Evolutionary conservation across 1,284 basidiomycete genomes (phyloP).

Genomic region (Inonotus hispidus): DNA sequence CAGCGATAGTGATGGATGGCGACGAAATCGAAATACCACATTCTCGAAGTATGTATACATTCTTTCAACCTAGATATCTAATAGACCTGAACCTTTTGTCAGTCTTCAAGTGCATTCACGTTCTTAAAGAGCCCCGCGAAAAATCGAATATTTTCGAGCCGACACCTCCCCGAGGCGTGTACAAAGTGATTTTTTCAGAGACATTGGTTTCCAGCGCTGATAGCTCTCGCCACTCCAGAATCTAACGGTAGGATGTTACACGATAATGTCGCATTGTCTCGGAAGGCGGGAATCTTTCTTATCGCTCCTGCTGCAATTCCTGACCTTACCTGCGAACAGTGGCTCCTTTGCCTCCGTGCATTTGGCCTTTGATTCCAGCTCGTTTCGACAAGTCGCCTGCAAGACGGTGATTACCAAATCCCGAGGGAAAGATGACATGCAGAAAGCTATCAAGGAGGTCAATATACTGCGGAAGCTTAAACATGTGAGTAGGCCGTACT

Average conservation of each 20-base stretch:
- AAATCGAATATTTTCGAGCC: constrained; percentile 56
- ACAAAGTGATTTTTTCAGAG: constrained; percentile 39
- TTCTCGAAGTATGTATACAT: constrained; percentile 43
- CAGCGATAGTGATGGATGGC: constrained; percentile 68
- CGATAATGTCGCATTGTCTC: constrained; percentile 68
- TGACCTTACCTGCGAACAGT: constrained; percentile 21
- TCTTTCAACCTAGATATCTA: not conserved
- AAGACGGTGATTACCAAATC: constrained; percentile 60
- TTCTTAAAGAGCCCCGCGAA: constrained; percentile 46
- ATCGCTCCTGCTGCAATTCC: not conserved
- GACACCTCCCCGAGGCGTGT: constrained; percentile 46
- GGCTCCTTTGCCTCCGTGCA: constrained; percentile 81
- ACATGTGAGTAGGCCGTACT: constrained; percentile 46
- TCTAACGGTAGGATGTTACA: constrained; percentile 51
- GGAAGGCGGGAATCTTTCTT: constrained; percentile 34
- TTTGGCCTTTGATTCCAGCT: constrained; percentile 60
- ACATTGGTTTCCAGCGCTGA: not conserved
- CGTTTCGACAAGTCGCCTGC: constrained; percentile 71
- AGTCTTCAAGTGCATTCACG: constrained; percentile 65
- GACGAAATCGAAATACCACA: constrained; percentile 63
- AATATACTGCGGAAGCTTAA: constrained; percentile 60
- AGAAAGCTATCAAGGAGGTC: constrained; percentile 70
- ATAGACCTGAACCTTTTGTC: constrained; percentile 9
- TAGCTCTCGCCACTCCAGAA: constrained; percentile 22
- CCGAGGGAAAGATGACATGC: constrained; percentile 49